A percentile compares a stretch with the other conserved stretches of the same genome.
Conservation (phyloP, 1,139 yeast genomes). For the Scheffersomyces quercinus region DNA sequence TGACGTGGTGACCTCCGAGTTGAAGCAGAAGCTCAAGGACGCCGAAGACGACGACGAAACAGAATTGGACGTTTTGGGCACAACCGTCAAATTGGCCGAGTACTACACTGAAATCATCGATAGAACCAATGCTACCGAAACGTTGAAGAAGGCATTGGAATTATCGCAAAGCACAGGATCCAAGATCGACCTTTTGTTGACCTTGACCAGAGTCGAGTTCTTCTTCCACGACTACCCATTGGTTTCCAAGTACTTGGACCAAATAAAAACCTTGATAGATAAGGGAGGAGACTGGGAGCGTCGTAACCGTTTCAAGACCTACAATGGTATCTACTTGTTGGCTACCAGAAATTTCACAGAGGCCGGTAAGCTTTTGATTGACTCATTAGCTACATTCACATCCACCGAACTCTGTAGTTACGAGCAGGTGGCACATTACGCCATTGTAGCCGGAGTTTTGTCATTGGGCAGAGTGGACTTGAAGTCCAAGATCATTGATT, state of each 20-base stretch:
- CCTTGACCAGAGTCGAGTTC: slow-evolving; percentile 83
- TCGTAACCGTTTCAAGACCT: slow-evolving; percentile 90
- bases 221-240: slow-evolving; percentile 77
- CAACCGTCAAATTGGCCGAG: slow-evolving; percentile 81
- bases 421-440: slow-evolving; percentile 86
- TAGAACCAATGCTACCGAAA: slow-evolving; percentile 66
- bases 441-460: slow-evolving; percentile 83
- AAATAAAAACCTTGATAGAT: slow-evolving; percentile 74
- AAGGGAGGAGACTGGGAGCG: slow-evolving; percentile 99
- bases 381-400: slow-evolving; percentile 92
- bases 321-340: slow-evolving; percentile 79
- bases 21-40: slow-evolving; percentile 65
- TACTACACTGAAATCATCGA: slow-evolving; percentile 87
- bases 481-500: slow-evolving; percentile 82
- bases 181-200: slow-evolving; percentile 81
- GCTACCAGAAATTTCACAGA: slow-evolving; percentile 85
- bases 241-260: slow-evolving; percentile 73
- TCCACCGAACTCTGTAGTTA: slow-evolving; percentile 90
- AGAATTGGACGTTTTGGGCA: slow-evolving; percentile 75
- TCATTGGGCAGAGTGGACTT: slow-evolving; percentile 82
- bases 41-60: slow-evolving; percentile 91
- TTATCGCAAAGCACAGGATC: slow-evolving; percentile 85
- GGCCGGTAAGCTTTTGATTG: slow-evolving; percentile 81
- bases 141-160: slow-evolving; percentile 74
- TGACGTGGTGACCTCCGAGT: slow-evolving; percentile 51